These are phyloP conservation scores for Irineochytrium annulatum DNA, from an alignment of 192 early-diverging fungal genomes.

Conservation along the genomic window DNA sequence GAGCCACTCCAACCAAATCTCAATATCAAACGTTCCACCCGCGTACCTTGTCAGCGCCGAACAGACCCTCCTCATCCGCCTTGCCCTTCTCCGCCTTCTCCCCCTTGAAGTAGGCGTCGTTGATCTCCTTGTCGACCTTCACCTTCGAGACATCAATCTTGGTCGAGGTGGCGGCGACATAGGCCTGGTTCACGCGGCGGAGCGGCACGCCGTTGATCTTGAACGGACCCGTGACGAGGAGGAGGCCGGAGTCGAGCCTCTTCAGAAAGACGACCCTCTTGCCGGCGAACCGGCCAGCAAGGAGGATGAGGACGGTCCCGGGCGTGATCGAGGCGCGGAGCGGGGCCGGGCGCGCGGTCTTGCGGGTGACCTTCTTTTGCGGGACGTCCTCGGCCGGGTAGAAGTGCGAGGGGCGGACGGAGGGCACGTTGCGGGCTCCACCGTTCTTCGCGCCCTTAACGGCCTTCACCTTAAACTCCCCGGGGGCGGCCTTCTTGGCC, in stretches of 20 bases:
- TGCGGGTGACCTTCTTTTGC: conserved; percentile 72
- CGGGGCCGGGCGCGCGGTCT: conserved; percentile 54
- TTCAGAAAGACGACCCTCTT: conserved; percentile 99
- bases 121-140: conserved; percentile 76
- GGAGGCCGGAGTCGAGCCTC: conserved; percentile 88
- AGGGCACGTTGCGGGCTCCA: conserved; percentile 61
- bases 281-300: conserved; percentile 93
- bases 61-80: conserved; percentile 86
- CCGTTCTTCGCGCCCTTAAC: conserved; percentile 85
- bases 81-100: conserved; percentile 68
- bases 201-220: conserved; percentile 99
- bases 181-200: conserved; percentile 97
- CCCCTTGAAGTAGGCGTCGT: conserved; percentile 93
- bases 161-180: conserved; percentile 99
- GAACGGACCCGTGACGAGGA: conserved; percentile 96
- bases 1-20: not conserved
- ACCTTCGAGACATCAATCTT: conserved; percentile 85
- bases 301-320: conserved; percentile 95
- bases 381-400: conserved; percentile 84
- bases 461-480: conserved; percentile 60
- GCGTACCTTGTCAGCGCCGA: conserved; percentile 47
- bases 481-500: conserved; percentile 44
- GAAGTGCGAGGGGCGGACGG: conserved; percentile 67
- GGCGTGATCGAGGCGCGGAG: conserved; percentile 93
- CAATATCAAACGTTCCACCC: not conserved